A percentile compares a stretch with the other conserved stretches of the same genome.
These are phyloP conservation scores for Zoysia matrella DNA, from an alignment of 202 grass and related monocot genomes.

Conservation along the genomic window DNA sequence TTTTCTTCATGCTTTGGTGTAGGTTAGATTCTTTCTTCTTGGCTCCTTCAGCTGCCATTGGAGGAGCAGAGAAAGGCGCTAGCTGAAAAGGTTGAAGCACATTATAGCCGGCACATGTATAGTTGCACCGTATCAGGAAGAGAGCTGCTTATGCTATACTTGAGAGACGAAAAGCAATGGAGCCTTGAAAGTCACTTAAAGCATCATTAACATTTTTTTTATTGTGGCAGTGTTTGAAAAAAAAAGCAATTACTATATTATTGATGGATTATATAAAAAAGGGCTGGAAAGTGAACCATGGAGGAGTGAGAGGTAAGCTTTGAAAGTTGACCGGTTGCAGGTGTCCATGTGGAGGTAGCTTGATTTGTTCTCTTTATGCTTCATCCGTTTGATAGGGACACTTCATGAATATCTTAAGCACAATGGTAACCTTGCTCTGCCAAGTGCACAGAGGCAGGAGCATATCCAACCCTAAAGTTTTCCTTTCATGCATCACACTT, in stretches of 20 bases:
- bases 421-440: background rate
- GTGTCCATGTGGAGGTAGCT: conserved; percentile 43
- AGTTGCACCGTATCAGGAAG: background rate
- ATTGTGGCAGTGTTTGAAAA: background rate
- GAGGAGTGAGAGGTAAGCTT: conserved; percentile 19
- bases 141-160: too few species aligned
- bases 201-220: background rate
- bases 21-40: background rate
- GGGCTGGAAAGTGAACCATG: conserved; percentile 8
- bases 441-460: background rate
- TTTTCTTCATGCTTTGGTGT: conserved; percentile 34
- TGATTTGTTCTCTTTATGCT: conserved; percentile 12
- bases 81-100: background rate
- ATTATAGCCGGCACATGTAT: background rate
- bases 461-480: conserved; percentile 19
- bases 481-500: background rate
- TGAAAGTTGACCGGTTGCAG: conserved; percentile 11
- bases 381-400: conserved; percentile 21
- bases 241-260: background rate
- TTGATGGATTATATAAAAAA: background rate
- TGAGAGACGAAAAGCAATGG: too few species aligned
- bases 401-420: conserved; percentile 13
- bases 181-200: background rate
- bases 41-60: conserved; percentile 13
- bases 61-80: conserved; percentile 7